Evolutionary conservation across 192 early-diverging fungal genomes (phyloP), one percentile per base, ranked within the genome.

Genomic region (Physocladia obscura): DNA sequence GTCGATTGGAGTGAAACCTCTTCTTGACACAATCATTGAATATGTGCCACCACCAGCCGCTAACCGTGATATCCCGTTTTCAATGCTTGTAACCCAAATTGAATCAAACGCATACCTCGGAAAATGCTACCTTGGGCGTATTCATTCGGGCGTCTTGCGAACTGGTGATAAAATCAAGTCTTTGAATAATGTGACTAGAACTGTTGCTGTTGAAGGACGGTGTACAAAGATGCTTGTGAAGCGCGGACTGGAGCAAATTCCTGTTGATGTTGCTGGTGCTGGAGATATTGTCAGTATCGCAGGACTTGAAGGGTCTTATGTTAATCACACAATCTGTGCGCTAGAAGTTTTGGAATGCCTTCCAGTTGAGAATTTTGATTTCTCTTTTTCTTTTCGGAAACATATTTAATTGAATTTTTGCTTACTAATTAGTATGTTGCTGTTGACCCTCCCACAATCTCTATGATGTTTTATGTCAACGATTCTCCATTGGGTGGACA

Each of bases 31-130:
- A 24, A 94, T 94, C 48, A 54, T 94, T 22, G 77, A 78, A 22
- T 76, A 83, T 13, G 90, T 92, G 17, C 91, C 91, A 5, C 54
- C 83, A 21, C 92, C 92, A 15, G 79, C 62, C 47, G 87, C 86
- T 54, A 82, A 91, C 54, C 81, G 86, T 1, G 78, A 68, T 2
- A 78, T 70, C 47, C 85, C 90, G 1, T 94, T 94, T 67, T 83
- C 87, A 19, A 90, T 94, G 90, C 81, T 92, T 39, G 92, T 94
- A 31, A 94, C 92, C 47, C 92, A 94, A 80, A 86, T 94, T 39
- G 92, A 94, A 69, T 83, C 81, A 61, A 91, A 94, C 76, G 72
- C 87, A 50, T 94, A 89, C 76, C 80, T 94, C 62, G 92, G 92
- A 58, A 94, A 92, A 78, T 90, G 88, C 58, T 92, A 87, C 68